Conservation (phyloP, 163 green algal genomes). For the Volvox carteri region DNA sequence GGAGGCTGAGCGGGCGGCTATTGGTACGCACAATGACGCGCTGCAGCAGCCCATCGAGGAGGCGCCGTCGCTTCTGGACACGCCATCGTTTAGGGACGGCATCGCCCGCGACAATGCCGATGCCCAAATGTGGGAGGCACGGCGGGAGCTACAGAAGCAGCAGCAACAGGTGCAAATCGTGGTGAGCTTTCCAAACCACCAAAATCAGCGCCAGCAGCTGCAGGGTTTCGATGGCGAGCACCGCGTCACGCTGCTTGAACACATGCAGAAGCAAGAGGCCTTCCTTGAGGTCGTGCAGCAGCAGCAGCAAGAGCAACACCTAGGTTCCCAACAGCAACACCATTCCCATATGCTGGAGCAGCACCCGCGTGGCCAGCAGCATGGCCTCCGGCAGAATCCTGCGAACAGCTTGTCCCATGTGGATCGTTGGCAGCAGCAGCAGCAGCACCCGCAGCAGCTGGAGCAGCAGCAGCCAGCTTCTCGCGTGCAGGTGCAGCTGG, state of each 20-base stretch:
- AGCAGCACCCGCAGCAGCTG: not conserved
- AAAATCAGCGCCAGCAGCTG: not conserved
- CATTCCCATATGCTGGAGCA: not conserved
- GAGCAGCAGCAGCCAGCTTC: not conserved
- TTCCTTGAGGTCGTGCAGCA: constrained; percentile 7
- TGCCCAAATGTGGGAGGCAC: not conserved
- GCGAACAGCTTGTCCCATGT: no score
- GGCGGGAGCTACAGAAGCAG: not conserved
- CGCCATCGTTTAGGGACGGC: not conserved
- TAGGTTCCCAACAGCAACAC: not conserved
- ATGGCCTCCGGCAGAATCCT: not conserved
- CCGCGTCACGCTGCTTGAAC: not conserved
- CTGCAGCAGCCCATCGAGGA: not conserved
- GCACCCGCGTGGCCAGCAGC: not conserved
- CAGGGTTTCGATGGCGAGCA: not conserved
- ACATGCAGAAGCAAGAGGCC: not conserved
- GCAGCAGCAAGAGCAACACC: not conserved
- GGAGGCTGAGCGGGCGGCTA: not conserved
- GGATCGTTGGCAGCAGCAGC: not conserved
- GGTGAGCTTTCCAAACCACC: constrained; percentile 1
- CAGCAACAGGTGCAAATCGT: constrained; percentile 2
- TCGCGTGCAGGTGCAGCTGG: no score
- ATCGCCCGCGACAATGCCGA: not conserved
- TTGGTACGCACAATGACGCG: not conserved
- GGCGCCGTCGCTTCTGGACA: not conserved